Conservation (phyloP, 352 stramenopile species). For the Stramenopiles sp. region DNA sequence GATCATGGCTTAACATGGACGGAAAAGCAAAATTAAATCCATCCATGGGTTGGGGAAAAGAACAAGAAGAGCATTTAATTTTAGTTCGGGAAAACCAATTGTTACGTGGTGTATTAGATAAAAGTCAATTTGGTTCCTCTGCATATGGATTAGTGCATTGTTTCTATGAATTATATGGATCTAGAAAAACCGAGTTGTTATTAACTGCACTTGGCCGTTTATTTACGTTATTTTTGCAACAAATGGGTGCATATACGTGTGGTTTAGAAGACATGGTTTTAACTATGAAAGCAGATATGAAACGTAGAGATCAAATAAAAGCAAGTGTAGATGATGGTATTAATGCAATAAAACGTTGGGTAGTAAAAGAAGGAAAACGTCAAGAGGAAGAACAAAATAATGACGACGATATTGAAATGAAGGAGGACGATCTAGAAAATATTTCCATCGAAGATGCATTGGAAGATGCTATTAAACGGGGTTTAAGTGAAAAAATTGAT, state of each 20-base stretch:
- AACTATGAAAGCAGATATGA: conserved; percentile 68
- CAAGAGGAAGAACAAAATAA: conserved; percentile 26
- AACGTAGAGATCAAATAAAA: conserved; percentile 59
- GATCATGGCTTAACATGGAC: conserved; percentile 33
- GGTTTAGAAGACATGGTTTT: conserved; percentile 95
- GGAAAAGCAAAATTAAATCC: conserved; percentile 83
- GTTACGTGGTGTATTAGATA: conserved; percentile 91
- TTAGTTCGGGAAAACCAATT: conserved; percentile 85
- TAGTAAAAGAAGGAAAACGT: background rate
- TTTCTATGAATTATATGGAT: conserved; percentile 70
- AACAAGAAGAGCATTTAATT: conserved; percentile 84
- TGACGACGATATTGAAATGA: conserved; percentile 32
- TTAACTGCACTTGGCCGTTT: conserved; percentile 58
- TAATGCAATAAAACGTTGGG: background rate
- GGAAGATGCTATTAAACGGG: conserved; percentile 4
- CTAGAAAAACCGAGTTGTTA: conserved; percentile 49
- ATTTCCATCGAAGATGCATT: conserved; percentile 13
- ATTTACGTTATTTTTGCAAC: conserved; percentile 91
- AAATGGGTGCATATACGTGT: conserved; percentile 91
- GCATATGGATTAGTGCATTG: conserved; percentile 93
- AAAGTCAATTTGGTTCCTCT: conserved; percentile 90
- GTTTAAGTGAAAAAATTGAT: background rate
- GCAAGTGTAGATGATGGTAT: background rate
- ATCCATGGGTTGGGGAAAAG: conserved; percentile 64
- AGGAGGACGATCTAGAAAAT: conserved; percentile 17